Evolutionary conservation across 345 rosid genomes (phyloP).

Genomic region (Lepidium africanum): DNA sequence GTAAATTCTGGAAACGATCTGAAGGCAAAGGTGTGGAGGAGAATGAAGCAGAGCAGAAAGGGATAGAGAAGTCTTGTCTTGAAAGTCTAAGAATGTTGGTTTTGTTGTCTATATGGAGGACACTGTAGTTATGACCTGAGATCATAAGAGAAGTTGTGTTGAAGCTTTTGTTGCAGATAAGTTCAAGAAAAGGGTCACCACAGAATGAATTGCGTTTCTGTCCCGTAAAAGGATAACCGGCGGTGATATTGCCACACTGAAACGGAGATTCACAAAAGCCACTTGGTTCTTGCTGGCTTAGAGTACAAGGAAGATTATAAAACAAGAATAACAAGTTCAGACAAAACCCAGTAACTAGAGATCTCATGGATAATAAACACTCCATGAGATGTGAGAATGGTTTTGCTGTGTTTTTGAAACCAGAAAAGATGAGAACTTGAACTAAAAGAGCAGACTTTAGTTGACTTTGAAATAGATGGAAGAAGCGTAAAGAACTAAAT

Average conservation of each 20-base stretch:
- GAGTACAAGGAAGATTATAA: background rate
- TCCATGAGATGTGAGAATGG: background rate
- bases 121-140: background rate
- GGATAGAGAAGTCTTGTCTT: constrained; percentile 2
- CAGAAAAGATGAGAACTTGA: background rate
- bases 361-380: background rate
- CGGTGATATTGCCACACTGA: constrained; percentile 23
- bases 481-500: background rate
- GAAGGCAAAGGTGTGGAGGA: constrained; percentile 6
- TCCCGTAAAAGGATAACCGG: constrained; percentile 42
- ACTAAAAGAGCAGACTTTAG: background rate
- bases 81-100: constrained; percentile 11
- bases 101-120: background rate
- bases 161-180: constrained; percentile 13
- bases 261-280: background rate
- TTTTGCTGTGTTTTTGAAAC: background rate
- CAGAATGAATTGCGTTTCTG: background rate
- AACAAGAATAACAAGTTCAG: background rate
- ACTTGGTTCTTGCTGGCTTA: background rate
- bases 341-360: background rate
- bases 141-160: constrained; percentile 3
- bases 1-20: background rate
- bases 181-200: constrained; percentile 28
- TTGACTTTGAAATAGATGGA: background rate
- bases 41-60: constrained; percentile 6